Evolutionary conservation across 148 eudicot genomes (phyloP).

Genomic region (Rhododendron simsii): DNA sequence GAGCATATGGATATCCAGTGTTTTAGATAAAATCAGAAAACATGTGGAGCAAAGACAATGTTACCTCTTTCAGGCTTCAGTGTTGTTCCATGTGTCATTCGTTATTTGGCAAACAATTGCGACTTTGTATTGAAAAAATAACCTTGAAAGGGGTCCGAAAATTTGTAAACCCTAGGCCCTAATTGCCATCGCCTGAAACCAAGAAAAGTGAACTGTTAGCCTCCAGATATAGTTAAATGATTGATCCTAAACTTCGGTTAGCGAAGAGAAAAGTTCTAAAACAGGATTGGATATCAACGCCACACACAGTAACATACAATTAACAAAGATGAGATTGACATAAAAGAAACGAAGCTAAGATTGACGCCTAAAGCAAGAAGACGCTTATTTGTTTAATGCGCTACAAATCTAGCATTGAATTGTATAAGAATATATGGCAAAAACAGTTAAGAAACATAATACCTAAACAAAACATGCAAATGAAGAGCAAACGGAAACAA

Average conservation of each 20-base stretch:
- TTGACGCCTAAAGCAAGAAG: background rate
- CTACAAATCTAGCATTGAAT: background rate
- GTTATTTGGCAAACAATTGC: background rate
- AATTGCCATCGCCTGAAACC: background rate
- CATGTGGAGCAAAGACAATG: background rate
- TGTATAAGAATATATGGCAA: background rate
- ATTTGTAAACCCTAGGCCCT: background rate
- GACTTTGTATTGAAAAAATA: background rate
- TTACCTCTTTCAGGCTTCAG: conserved; percentile 2
- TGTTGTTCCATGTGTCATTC: background rate
- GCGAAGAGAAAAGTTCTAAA: background rate
- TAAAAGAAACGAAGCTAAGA: background rate
- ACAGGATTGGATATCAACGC: background rate
- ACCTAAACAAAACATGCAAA: background rate
- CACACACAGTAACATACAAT: background rate
- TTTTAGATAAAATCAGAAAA: background rate
- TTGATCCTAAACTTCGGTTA: background rate
- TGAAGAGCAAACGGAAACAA: background rate
- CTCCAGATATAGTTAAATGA: background rate
- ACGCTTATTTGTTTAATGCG: background rate
- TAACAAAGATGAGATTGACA: background rate
- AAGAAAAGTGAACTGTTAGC: background rate
- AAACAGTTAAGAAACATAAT: background rate
- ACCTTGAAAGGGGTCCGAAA: background rate
- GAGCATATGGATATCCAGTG: background rate